A percentile compares a stretch with the other conserved stretches of the same genome.
Conservation (phyloP, 2,329 filamentous ascomycete species). For the Helotiales sp. region DNA sequence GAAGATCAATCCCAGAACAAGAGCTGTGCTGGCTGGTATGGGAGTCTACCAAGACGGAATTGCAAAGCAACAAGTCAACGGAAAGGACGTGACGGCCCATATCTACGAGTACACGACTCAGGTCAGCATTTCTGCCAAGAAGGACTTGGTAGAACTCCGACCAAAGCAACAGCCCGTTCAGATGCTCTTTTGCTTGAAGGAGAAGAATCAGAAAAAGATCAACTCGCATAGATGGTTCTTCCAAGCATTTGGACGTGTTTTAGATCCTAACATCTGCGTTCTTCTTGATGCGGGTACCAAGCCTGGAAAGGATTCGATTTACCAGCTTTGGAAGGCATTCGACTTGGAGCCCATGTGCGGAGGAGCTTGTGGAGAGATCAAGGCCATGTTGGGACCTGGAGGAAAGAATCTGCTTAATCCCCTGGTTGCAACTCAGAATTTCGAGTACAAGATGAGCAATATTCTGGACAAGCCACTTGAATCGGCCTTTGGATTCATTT, state of each 20-base stretch:
- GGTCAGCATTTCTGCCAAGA: conserved; percentile 87
- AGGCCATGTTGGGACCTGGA: conserved; percentile 87
- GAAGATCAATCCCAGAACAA: conserved; percentile 93
- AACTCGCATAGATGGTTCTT: conserved; percentile 99
- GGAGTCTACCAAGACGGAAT: conserved; percentile 98
- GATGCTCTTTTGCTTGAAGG: conserved; percentile 96
- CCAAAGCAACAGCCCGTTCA: conserved; percentile 90
- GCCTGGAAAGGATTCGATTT: conserved; percentile 92
- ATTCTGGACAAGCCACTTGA: conserved; percentile 98
- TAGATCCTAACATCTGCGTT: conserved; percentile 96
- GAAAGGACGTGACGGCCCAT: conserved; percentile 94
- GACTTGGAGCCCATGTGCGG: conserved; percentile 97
- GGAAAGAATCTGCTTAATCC: conserved; percentile 92
- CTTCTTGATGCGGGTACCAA: conserved; percentile 95
- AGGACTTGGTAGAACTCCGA: conserved; percentile 74
- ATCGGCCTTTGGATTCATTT: conserved; percentile 97
- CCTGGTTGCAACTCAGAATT: conserved; percentile 94
- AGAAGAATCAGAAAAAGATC: conserved; percentile 99
- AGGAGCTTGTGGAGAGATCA: conserved; percentile 97
- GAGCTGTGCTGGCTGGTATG: conserved; percentile 87
- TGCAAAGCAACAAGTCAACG: conserved; percentile 96
- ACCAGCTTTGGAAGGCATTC: conserved; percentile 98
- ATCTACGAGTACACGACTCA: conserved; percentile 96
- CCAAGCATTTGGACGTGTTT: conserved; percentile 88
- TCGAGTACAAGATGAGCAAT: conserved; percentile 99